These are phyloP conservation scores for Stagonosporopsis cucurbitacearum DNA, from an alignment of 2,329 filamentous ascomycete genomes.

Conservation along the genomic window DNA sequence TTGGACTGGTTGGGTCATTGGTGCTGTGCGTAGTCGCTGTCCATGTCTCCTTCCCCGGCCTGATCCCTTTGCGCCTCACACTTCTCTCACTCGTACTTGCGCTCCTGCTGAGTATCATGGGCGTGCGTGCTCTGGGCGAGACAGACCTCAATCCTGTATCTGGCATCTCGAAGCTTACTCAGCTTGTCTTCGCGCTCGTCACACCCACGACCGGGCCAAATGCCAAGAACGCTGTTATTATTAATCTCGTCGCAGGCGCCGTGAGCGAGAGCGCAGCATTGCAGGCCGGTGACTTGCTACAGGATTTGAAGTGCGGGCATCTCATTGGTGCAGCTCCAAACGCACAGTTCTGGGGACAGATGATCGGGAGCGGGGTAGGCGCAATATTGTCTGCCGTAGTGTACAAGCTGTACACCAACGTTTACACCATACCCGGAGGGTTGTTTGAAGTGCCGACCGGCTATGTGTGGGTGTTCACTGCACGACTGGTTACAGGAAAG, in stretches of 20 bases:
- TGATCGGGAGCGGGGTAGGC: constrained; percentile 86
- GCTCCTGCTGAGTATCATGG: constrained; percentile 70
- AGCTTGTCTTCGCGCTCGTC: constrained; percentile 91
- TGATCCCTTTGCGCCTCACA: constrained; percentile 84
- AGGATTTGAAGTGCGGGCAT: constrained; percentile 96
- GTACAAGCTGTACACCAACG: constrained; percentile 87
- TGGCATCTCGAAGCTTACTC: constrained; percentile 94
- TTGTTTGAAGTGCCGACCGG: constrained; percentile 93
- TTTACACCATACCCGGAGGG: constrained; percentile 86
- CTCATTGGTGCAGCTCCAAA: constrained; percentile 89
- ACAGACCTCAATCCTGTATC: constrained; percentile 97
- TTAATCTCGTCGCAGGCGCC: constrained; percentile 92
- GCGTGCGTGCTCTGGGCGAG: constrained; percentile 71
- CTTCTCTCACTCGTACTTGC: constrained; percentile 82
- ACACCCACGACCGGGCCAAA: constrained; percentile 67
- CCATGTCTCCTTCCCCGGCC: constrained; percentile 79
- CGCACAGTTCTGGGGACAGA: constrained; percentile 95
- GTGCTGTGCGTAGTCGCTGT: constrained; percentile 81
- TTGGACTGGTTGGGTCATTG: constrained; percentile 80
- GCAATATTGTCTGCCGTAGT: constrained; percentile 85
- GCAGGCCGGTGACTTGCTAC: constrained; percentile 95
- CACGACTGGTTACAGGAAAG: constrained; percentile 87
- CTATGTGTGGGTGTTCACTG: constrained; percentile 98
- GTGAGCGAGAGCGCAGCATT: constrained; percentile 84
- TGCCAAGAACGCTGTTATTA: constrained; percentile 80